Evolutionary conservation across 202 grass and related monocot species (phyloP).

Genomic region (Setaria italica): DNA sequence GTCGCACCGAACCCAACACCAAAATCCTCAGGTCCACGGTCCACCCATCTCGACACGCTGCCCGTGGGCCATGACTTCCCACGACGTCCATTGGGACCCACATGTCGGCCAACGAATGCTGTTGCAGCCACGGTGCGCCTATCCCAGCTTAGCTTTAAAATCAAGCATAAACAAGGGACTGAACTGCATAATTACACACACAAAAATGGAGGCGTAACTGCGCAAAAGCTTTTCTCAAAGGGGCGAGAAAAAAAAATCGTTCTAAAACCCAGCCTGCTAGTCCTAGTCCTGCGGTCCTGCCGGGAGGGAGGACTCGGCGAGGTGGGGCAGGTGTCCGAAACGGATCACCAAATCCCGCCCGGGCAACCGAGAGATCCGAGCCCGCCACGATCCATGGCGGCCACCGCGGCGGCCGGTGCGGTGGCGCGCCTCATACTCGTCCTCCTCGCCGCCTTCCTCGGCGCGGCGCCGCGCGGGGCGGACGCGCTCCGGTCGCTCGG

Average conservation of each 20-base stretch:
- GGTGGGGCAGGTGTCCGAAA: constrained; percentile 34
- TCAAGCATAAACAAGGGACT: background rate
- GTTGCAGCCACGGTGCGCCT: background rate
- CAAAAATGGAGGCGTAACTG: background rate
- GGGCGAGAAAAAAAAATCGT: background rate
- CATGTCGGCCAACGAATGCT: background rate
- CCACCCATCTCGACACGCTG: background rate
- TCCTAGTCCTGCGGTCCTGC: background rate
- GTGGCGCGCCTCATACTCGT: constrained; percentile 16
- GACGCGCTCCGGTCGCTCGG: constrained; percentile 71
- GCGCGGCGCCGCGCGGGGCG: constrained; percentile 26
- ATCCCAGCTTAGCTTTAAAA: background rate
- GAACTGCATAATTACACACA: background rate
- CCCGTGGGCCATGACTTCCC: background rate
- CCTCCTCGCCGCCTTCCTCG: constrained; percentile 13
- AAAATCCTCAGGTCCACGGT: background rate
- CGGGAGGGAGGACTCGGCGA: background rate
- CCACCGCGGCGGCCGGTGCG: background rate
- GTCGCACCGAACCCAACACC: background rate
- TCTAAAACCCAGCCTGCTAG: constrained; percentile 36
- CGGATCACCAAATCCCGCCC: constrained; percentile 39
- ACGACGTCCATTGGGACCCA: background rate
- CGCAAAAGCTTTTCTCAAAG: background rate
- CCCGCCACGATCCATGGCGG: constrained; percentile 47
- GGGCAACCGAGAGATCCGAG: constrained; percentile 38